Evolutionary conservation across 2,329 filamentous ascomycete species (phyloP).

Genomic region (Aspergillus sp.): DNA sequence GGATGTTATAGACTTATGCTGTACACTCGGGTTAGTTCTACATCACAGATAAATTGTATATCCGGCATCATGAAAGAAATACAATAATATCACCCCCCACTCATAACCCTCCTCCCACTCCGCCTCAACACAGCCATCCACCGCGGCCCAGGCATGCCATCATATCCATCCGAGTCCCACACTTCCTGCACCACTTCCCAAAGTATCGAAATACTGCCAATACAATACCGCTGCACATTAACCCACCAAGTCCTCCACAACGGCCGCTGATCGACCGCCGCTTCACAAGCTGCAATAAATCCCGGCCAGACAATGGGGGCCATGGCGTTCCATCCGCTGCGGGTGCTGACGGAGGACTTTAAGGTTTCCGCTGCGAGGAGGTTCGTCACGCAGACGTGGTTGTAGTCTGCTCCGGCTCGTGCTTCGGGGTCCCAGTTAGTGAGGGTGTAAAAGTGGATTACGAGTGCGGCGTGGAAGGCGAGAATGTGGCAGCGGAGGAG

Average conservation of each 20-base stretch:
- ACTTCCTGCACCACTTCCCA: background rate
- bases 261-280: background rate
- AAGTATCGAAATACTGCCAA: background rate
- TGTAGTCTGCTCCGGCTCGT: background rate
- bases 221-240: background rate
- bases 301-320: constrained; percentile 12
- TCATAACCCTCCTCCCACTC: background rate
- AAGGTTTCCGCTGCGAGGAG: background rate
- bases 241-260: background rate
- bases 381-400: background rate
- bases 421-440: background rate
- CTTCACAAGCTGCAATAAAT: constrained; percentile 9
- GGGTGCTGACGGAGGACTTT: background rate
- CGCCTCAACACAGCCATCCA: background rate
- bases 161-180: background rate
- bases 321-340: constrained; percentile 6
- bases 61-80: no score
- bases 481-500: background rate
- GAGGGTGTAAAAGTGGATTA: background rate
- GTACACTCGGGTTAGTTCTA: no score
- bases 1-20: no score
- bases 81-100: background rate
- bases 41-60: no score
- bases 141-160: background rate
- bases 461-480: background rate